Conservation (phyloP, 345 rosid species). For the Moringa oleifera region DNA sequence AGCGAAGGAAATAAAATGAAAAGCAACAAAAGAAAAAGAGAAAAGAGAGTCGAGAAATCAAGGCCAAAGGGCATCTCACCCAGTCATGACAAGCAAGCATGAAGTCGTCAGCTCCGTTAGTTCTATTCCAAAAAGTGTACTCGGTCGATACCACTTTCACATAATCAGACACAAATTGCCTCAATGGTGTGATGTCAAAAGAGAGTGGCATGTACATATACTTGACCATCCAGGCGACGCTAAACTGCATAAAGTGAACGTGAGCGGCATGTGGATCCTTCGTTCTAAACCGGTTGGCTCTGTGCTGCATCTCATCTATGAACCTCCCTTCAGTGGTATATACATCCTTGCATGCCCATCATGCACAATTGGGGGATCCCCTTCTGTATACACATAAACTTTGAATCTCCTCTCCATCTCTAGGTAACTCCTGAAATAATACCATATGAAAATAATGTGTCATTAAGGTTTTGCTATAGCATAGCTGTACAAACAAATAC, state of each 20-base stretch:
- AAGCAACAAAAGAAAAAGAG: no score
- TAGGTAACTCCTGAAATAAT: conserved; percentile 51
- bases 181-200: conserved; percentile 37
- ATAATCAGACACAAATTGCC: conserved; percentile 62
- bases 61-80: conserved; percentile 43
- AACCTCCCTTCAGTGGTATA: conserved; percentile 86
- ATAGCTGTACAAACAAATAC: no score
- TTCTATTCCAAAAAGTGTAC: conserved; percentile 73
- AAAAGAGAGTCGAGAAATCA: not conserved
- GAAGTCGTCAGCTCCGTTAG: conserved; percentile 78
- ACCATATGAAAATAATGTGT: not conserved
- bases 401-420: conserved; percentile 91
- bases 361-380: conserved; percentile 70
- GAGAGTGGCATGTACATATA: conserved; percentile 46
- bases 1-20: not conserved
- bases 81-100: conserved; percentile 91
- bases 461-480: not conserved
- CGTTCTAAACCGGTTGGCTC: conserved; percentile 42
- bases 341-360: conserved; percentile 74
- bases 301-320: conserved; percentile 71
- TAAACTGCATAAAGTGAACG: conserved; percentile 79
- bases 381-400: conserved; percentile 80
- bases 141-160: conserved; percentile 51
- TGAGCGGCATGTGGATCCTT: conserved; percentile 50
- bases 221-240: conserved; percentile 69